Conservation (phyloP, 352 stramenopile species). For the Globisporangium cystogenes region DNA sequence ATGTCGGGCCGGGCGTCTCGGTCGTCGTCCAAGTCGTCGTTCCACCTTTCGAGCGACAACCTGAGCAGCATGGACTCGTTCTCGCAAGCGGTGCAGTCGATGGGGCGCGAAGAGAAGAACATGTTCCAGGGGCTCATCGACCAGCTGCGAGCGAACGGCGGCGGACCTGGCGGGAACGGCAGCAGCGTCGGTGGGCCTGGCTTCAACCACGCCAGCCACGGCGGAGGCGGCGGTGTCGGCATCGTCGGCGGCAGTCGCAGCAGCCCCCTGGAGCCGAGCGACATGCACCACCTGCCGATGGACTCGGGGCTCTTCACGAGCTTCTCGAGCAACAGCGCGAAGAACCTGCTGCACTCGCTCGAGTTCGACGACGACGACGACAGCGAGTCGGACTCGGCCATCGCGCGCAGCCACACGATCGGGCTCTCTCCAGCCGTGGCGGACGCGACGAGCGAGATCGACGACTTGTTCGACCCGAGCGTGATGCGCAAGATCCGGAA, state of each 20-base stretch:
- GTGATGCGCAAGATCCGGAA: constrained; percentile 62
- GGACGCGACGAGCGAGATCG: constrained; percentile 22
- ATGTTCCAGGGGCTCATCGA: constrained; percentile 68
- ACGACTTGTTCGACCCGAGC: constrained; percentile 41
- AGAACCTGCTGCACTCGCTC: constrained; percentile 35
- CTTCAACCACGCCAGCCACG: too few species aligned
- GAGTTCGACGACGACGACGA: constrained; percentile 21
- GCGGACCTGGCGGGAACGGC: constrained; percentile 8
- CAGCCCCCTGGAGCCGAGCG: too few species aligned
- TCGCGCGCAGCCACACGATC: constrained; percentile 5
- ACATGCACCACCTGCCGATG: constrained; percentile 22
- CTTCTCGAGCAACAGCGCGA: constrained; percentile 25
- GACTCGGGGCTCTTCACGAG: constrained; percentile 31
- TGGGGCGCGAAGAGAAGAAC: constrained; percentile 56
- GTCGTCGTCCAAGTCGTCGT: constrained; percentile 12
- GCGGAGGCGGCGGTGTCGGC: too few species aligned
- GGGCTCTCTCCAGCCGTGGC: constrained; percentile 5
- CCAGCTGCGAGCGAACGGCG: constrained; percentile 16
- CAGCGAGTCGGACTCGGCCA: constrained; percentile 27
- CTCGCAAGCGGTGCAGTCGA: constrained; percentile 42
- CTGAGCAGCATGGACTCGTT: constrained; percentile 37
- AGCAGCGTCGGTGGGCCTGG: constrained; percentile 10
- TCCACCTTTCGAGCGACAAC: constrained; percentile 7
- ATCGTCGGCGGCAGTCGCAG: too few species aligned
- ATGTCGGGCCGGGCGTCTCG: constrained; percentile 48